phyloP scores from a whole-genome alignment of 441 rosid species.

The Eutrema salsugineum region DNA sequence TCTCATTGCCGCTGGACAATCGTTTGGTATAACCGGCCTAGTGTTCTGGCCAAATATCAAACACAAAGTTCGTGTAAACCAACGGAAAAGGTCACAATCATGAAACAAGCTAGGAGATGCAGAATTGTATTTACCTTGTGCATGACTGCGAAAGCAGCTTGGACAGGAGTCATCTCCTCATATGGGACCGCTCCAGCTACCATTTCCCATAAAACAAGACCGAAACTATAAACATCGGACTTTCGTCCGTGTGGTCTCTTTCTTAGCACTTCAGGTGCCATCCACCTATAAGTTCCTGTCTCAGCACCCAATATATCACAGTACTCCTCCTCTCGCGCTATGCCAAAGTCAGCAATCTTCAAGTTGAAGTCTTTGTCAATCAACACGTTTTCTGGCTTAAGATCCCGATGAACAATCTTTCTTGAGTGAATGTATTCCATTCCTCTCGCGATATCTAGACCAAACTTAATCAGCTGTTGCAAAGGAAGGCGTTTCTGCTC shows the following conservation, averaged over 20 bases:
- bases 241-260: constrained; percentile 65
- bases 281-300: constrained; percentile 94
- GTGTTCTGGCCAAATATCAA: constrained; percentile 44
- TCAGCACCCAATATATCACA: constrained; percentile 72
- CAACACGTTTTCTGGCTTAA: constrained; percentile 87
- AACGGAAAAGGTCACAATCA: neutral
- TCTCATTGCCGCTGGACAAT: constrained; percentile 67
- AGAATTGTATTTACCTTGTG: constrained; percentile 58
- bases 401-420: constrained; percentile 88
- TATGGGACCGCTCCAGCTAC: constrained; percentile 82
- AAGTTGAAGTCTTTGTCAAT: constrained; percentile 58
- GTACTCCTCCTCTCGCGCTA: constrained; percentile 79
- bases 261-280: constrained; percentile 96
- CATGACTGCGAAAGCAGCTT: constrained; percentile 93
- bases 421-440: constrained; percentile 88
- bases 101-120: neutral
- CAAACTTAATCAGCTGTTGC: constrained; percentile 49
- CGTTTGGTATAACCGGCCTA: constrained; percentile 65
- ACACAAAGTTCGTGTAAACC: neutral
- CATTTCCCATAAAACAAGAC: constrained; percentile 94
- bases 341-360: constrained; percentile 95
- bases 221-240: constrained; percentile 90
- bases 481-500: constrained; percentile 60
- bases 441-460: constrained; percentile 85
- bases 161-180: constrained; percentile 80